These are phyloP conservation scores for Cladosporium oxysporum DNA, from an alignment of 2,329 filamentous ascomycete genomes.

Conservation along the genomic window DNA sequence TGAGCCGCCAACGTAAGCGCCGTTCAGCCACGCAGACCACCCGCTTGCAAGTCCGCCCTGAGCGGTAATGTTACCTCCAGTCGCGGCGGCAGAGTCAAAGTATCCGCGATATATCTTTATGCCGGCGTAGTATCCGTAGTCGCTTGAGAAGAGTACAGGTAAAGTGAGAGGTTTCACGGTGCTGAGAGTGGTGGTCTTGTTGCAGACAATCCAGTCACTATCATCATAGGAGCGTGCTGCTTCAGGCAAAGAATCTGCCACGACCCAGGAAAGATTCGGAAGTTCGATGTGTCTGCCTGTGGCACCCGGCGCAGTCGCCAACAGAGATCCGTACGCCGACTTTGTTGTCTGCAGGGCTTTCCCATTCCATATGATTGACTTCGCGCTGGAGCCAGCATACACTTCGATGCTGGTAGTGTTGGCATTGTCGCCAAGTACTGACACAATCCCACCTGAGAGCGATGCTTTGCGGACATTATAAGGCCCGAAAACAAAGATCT, in stretches of 20 bases:
- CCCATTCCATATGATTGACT: slow-evolving; percentile 64
- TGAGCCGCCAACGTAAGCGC: slow-evolving; percentile 51
- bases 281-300: slow-evolving; percentile 45
- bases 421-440: slow-evolving; percentile 44
- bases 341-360: slow-evolving; percentile 29
- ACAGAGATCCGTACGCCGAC: neutral
- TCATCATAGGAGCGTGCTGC: slow-evolving; percentile 66
- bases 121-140: slow-evolving; percentile 74
- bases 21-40: slow-evolving; percentile 66
- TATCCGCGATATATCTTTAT: slow-evolving; percentile 69
- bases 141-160: slow-evolving; percentile 65
- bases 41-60: slow-evolving; percentile 68
- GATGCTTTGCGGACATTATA: slow-evolving; percentile 29
- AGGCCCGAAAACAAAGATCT: slow-evolving; percentile 46
- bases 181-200: slow-evolving; percentile 62
- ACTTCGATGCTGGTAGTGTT: slow-evolving; percentile 57
- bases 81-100: slow-evolving; percentile 56
- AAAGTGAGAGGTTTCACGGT: slow-evolving; percentile 58
- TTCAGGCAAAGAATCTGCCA: slow-evolving; percentile 71
- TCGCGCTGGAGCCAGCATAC: slow-evolving; percentile 59
- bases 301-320: neutral
- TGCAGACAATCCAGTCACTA: slow-evolving; percentile 63
- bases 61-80: slow-evolving; percentile 61
- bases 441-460: slow-evolving; percentile 17
- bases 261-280: slow-evolving; percentile 68